Base-by-base conservation (phyloP, 1,284 basidiomycete genomes). In the Bjerkandera adusta region DNA sequence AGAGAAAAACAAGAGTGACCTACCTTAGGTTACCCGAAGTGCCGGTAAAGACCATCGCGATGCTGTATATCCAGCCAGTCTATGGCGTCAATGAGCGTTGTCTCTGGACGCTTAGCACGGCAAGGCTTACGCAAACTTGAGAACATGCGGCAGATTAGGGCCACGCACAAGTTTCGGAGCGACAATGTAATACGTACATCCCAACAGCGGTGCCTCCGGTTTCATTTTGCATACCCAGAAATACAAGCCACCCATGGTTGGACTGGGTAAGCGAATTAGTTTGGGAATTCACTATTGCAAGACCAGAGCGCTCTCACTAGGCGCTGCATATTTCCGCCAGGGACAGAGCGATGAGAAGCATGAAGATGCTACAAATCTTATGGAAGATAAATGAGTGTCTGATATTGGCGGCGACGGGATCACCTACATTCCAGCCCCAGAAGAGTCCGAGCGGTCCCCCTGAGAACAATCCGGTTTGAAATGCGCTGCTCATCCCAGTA, bases 161-260 rank as follows among this genome's bases (percentile, higher is more conserved):
- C n/a, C n/a, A n/a, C n/a, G n/a, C n/a, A n/a, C n/a, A n/a, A n/a
- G n/a, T n/a, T n/a, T n/a, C n/a, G n/a, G n/a, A n/a, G n/a, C n/a
- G n/a, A n/a, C n/a, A n/a, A 26, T 4, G 27, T 13, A 36, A 1
- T 5, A 64, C 76, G 63, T 54, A 79, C 78, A 81, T 30, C 79
- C 79, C 6, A 81, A 66, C 20, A 79, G 61, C 2, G 79, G 78
- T 7, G 64, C 53, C 34, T 79, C 70, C 0, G 77, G 76, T 54
- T 79, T 79, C 77, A 81, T 77, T 57, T 73, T 77, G 65, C 75
- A 79, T n/a, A 79, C 79, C 77, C 78, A 81, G 56, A 80, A 81
- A 58, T 81, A 81, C 30, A 81, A 60, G 3, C 77, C 78, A 15
- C 78, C 79, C 69, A 79, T 73, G 1, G 78, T 77, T 1, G 77